A percentile compares a stretch with the other conserved stretches of the same genome.
Conservation (phyloP, 176 grass and related monocot species). For the Triticum aestivum region DNA sequence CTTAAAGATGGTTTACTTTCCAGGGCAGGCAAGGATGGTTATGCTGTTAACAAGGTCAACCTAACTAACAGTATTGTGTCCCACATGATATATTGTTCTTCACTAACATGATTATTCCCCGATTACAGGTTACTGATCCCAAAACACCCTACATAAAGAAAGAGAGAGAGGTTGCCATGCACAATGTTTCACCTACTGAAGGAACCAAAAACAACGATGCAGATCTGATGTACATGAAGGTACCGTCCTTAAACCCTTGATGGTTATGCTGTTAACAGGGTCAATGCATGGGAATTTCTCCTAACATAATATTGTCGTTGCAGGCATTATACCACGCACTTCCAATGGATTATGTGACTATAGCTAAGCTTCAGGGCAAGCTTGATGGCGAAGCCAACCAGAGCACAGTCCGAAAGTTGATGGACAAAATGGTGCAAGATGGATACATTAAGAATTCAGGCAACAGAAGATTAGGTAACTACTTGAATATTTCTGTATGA, state of each 20-base stretch:
- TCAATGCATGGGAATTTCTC: not conserved
- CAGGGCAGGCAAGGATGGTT: constrained; percentile 69
- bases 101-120: constrained; percentile 7
- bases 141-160: constrained; percentile 49
- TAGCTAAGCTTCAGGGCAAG: constrained; percentile 85
- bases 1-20: constrained; percentile 70
- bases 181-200: constrained; percentile 43
- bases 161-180: constrained; percentile 61
- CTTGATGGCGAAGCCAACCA: constrained; percentile 78
- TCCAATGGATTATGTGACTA: constrained; percentile 89
- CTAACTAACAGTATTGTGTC: not conserved
- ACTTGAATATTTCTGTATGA: constrained; percentile 4
- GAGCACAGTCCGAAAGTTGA: constrained; percentile 66
- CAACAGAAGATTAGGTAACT: constrained; percentile 88
- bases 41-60: constrained; percentile 80
- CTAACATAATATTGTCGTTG: constrained; percentile 26
- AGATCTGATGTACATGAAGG: constrained; percentile 93
- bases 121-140: constrained; percentile 32
- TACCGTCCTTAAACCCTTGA: constrained; percentile 20
- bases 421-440: constrained; percentile 95
- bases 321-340: constrained; percentile 88
- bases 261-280: not conserved
- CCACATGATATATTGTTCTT: not conserved
- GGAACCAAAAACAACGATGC: constrained; percentile 38
- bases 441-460: constrained; percentile 79